These are phyloP conservation scores for Diospyros lotus DNA, from an alignment of 148 eudicot genomes.

Conservation along the genomic window DNA sequence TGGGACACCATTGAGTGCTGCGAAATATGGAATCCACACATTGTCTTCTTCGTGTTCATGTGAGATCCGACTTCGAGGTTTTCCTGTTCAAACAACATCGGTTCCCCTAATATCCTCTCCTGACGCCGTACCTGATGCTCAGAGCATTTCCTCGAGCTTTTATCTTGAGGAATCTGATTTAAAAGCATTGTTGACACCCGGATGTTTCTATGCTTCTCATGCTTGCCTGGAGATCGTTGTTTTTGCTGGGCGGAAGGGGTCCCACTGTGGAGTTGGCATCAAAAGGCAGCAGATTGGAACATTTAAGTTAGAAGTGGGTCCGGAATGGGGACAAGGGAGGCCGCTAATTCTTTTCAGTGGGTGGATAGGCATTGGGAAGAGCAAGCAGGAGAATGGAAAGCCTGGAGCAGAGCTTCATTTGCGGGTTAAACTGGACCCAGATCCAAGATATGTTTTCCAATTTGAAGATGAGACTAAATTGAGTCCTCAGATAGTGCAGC, in stretches of 20 bases:
- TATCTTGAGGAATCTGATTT: conserved; percentile 53
- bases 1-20: conserved; percentile 13
- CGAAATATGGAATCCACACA: conserved; percentile 24
- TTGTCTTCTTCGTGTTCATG: conserved; percentile 43
- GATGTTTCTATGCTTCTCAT: conserved; percentile 40
- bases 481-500: conserved; percentile 61
- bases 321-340: conserved; percentile 53
- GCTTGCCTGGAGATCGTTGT: conserved; percentile 46
- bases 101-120: conserved; percentile 45
- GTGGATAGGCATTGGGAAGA: conserved; percentile 56
- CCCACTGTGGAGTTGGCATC: conserved; percentile 43
- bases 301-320: conserved; percentile 42
- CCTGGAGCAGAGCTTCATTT: conserved; percentile 48
- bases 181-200: conserved; percentile 40
- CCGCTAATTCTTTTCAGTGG: conserved; percentile 48
- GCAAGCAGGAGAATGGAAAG: conserved; percentile 36
- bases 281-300: conserved; percentile 52
- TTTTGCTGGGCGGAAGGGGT: conserved; percentile 40
- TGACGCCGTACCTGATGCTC: conserved; percentile 33
- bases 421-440: conserved; percentile 52
- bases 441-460: conserved; percentile 61
- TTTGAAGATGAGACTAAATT: conserved; percentile 51
- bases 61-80: conserved; percentile 59
- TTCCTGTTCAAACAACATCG: conserved; percentile 47
- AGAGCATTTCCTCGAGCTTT: conserved; percentile 41